phyloP scores from a whole-genome alignment of 768 basidiomycete genomes.

The Tulasnella sp. region DNA sequence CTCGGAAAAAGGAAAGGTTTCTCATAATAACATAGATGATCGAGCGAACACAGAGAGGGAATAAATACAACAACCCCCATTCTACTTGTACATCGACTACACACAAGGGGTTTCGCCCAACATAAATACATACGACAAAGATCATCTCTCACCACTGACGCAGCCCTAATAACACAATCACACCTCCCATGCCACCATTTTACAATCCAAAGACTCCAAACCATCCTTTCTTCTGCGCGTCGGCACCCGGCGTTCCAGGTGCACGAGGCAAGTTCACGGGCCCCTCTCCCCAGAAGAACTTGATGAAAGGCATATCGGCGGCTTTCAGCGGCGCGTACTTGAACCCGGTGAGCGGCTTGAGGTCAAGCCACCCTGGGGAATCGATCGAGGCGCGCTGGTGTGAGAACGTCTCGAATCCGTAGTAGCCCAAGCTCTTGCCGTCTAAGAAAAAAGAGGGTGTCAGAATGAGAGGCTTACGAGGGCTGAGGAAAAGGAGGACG shows the following conservation, averaged over 20 bases:
- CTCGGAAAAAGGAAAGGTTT: too few species aligned
- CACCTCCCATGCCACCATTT: neutral
- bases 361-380: slow-evolving; percentile 30
- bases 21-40: too few species aligned
- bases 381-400: slow-evolving; percentile 49
- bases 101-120: neutral
- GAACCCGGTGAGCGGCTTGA: slow-evolving; percentile 54
- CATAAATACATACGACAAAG: neutral
- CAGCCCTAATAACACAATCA: neutral
- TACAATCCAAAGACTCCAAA: neutral
- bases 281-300: slow-evolving; percentile 21
- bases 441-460: slow-evolving; percentile 45
- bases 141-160: too few species aligned
- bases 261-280: slow-evolving; percentile 11
- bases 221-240: neutral
- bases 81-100: neutral
- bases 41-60: neutral
- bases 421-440: slow-evolving; percentile 57
- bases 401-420: slow-evolving; percentile 60
- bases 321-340: slow-evolving; percentile 65
- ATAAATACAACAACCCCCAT: too few species aligned
- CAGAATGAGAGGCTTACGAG: neutral
- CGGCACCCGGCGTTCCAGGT: neutral
- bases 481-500: neutral
- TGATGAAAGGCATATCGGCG: neutral